Percentiles rank a stretch among this genome's conserved stretches.
Evolutionary conservation across 2,329 filamentous ascomycete genomes (phyloP).

Genomic region (Thielaviopsis cerberus): DNA sequence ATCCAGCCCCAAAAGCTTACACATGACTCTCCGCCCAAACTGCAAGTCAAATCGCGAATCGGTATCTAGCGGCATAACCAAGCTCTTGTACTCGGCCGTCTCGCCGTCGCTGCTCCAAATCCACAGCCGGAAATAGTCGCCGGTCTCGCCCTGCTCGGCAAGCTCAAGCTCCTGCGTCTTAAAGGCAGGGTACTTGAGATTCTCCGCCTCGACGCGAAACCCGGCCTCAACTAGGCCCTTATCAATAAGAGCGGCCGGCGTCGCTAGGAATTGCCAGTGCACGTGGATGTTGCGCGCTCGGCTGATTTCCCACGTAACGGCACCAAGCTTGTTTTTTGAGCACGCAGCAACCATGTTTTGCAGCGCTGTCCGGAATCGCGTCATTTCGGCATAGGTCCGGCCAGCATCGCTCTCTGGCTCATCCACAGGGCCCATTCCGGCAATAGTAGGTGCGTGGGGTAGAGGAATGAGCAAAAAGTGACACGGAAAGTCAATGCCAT

Average conservation of each 20-base stretch:
- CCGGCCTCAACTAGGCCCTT: constrained; percentile 68
- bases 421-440: constrained; percentile 38
- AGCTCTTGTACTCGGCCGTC: constrained; percentile 26
- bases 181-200: constrained; percentile 38
- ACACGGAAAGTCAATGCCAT: constrained; percentile 54
- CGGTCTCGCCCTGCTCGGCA: constrained; percentile 27
- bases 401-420: constrained; percentile 34
- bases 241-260: constrained; percentile 47
- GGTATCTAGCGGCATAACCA: constrained; percentile 56
- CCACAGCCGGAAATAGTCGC: constrained; percentile 68
- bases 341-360: constrained; percentile 56
- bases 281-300: constrained; percentile 64
- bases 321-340: constrained; percentile 45
- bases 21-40: constrained; percentile 72
- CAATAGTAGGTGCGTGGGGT: constrained; percentile 59
- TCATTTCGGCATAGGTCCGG: constrained; percentile 63
- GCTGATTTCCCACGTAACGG: constrained; percentile 85
- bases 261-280: constrained; percentile 84
- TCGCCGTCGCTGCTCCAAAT: constrained; percentile 46
- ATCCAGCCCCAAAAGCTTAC: constrained; percentile 69
- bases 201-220: constrained; percentile 77
- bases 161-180: constrained; percentile 29
- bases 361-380: constrained; percentile 54
- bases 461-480: constrained; percentile 88
- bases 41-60: constrained; percentile 73